A percentile compares a stretch with the other conserved stretches of the same genome.
Conservation (phyloP, 2,329 filamentous ascomycete genomes). For the Fusarium ambrosium region DNA sequence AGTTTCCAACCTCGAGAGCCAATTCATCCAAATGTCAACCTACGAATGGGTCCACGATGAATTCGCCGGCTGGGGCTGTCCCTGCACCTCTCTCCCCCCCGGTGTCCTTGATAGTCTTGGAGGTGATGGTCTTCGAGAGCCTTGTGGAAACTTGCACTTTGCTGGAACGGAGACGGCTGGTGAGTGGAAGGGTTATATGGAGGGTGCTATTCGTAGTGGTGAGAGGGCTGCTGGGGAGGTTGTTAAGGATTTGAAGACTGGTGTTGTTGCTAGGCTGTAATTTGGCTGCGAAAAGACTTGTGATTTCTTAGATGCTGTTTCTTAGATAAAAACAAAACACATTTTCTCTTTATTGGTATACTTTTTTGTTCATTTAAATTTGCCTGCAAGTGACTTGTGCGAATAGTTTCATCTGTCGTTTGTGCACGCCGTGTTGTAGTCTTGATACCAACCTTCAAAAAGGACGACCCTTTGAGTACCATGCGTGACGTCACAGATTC, state of each 20-base stretch:
- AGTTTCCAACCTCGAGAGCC: constrained; percentile 16
- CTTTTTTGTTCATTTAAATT: neutral
- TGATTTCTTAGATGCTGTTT: neutral
- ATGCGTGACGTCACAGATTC: neutral
- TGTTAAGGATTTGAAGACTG: constrained; percentile 20
- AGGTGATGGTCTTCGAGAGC: constrained; percentile 51
- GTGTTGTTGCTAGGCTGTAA: constrained; percentile 25
- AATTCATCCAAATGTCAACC: constrained; percentile 51
- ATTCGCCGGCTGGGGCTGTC: constrained; percentile 56
- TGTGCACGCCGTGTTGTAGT: neutral
- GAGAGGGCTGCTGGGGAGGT: constrained; percentile 40
- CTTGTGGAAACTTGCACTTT: constrained; percentile 40
- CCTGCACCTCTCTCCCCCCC: constrained; percentile 53
- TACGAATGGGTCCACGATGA: constrained; percentile 57
- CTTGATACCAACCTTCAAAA: neutral
- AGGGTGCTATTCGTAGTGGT: constrained; percentile 42
- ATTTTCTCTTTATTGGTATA: neutral
- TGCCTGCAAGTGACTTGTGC: neutral
- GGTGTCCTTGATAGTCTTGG: constrained; percentile 54
- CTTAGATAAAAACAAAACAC: neutral
- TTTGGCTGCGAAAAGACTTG: neutral
- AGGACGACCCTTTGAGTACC: neutral
- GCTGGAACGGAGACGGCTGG: constrained; percentile 43
- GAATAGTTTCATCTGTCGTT: neutral
- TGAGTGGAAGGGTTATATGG: constrained; percentile 48